phyloP scores from a whole-genome alignment of 129 eudicot species.

The Helianthus annuus region HanXRQr2.0-SUNRISE NC_035441.2:140741471-140741970 shows the following conservation, averaged over 20 bases:
- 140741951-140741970: slow-evolving; percentile 75
- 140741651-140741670: slow-evolving; percentile 5
- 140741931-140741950: slow-evolving; percentile 87
- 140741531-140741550: slow-evolving; percentile 66
- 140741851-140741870: slow-evolving; percentile 63
- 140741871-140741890: slow-evolving; percentile 89
- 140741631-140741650: not conserved
- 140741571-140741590: slow-evolving; percentile 90
- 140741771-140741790: not conserved
- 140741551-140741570: slow-evolving; percentile 70
- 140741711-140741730: slow-evolving; percentile 78
- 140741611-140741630: not conserved
- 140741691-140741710: slow-evolving; percentile 71
- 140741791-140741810: not conserved
- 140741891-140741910: slow-evolving; percentile 77
- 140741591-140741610: slow-evolving; percentile 60
- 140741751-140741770: slow-evolving; percentile 54
- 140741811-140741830: slow-evolving; percentile 6
- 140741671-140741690: slow-evolving; percentile 18
- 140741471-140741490: slow-evolving; percentile 58
- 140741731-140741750: slow-evolving; percentile 84
- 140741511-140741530: slow-evolving; percentile 51
- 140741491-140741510: slow-evolving; percentile 49
- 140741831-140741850: not conserved
- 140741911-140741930: slow-evolving; percentile 73